Percentiles rank a stretch among this genome's conserved stretches.
These are phyloP conservation scores for Yarrowia alimentaria DNA, from an alignment of 805 yeast species.

Conservation along the genomic window DNA sequence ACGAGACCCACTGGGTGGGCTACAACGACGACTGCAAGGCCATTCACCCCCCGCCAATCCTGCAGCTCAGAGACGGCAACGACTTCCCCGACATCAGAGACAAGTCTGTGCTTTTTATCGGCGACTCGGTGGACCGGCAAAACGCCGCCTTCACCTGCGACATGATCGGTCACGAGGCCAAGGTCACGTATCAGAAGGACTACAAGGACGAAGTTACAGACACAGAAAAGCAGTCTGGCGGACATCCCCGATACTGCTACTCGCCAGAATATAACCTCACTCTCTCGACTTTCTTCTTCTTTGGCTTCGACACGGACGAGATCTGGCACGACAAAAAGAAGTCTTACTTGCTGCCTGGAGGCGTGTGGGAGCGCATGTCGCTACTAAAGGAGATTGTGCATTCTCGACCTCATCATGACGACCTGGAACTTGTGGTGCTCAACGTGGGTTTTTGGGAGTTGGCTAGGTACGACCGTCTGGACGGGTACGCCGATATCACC, in stretches of 20 bases:
- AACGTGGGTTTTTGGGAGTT: slow-evolving; percentile 29
- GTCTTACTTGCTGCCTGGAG: slow-evolving; percentile 27
- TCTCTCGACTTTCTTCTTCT: slow-evolving; percentile 27
- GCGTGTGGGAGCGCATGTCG: slow-evolving; percentile 17
- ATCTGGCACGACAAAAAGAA: slow-evolving; percentile 28
- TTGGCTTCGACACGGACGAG: slow-evolving; percentile 28
- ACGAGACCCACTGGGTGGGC: slow-evolving; percentile 22
- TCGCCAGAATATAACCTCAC: slow-evolving; percentile 22
- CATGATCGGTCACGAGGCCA: slow-evolving; percentile 11
- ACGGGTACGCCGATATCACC: slow-evolving; percentile 12
- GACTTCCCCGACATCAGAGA: slow-evolving; percentile 17
- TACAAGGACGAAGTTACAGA: slow-evolving; percentile 5
- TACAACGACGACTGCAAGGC: slow-evolving; percentile 25
- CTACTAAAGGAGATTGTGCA: slow-evolving; percentile 2
- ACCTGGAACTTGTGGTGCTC: slow-evolving; percentile 20
- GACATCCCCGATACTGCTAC: slow-evolving; percentile 27
- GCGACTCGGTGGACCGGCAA: slow-evolving; percentile 28
- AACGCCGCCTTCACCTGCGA: slow-evolving; percentile 25
- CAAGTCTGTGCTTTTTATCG: slow-evolving; percentile 26
- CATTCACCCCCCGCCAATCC: slow-evolving; percentile 15
- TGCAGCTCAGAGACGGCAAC: slow-evolving; percentile 11
- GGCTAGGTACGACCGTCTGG: slow-evolving; percentile 27
- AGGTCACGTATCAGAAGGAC: slow-evolving; percentile 25
- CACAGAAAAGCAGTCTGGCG: slow-evolving; percentile 5
- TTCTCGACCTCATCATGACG: slow-evolving; percentile 21